Evolutionary conservation across 23 red algal species (phyloP).

Genomic region (Gracilaria vermiculophylla): DNA sequence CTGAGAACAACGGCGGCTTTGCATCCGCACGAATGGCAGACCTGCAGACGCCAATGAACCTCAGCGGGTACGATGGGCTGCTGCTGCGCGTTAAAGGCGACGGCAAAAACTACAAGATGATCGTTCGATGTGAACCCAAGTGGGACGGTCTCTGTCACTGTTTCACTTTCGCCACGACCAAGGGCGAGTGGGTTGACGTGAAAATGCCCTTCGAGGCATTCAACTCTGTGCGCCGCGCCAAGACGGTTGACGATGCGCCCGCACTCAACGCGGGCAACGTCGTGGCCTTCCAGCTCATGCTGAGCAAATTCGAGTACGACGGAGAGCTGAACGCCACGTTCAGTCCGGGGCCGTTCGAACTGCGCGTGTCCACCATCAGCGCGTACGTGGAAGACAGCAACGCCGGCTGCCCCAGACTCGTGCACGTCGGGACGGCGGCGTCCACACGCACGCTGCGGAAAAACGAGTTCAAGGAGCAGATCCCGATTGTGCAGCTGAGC

Average conservation of each 20-base stretch:
- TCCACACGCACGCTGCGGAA: constrained; percentile 77
- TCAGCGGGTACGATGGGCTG: constrained; percentile 73
- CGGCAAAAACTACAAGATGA: constrained; percentile 98
- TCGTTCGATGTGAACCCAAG: constrained; percentile 86
- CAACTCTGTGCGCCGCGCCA: constrained; percentile 78
- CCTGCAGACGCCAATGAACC: constrained; percentile 62
- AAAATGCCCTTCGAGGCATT: constrained; percentile 81
- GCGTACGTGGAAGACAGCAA: constrained; percentile 2
- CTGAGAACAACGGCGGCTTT: constrained; percentile 94
- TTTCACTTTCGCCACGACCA: constrained; percentile 77
- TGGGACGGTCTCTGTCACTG: constrained; percentile 89
- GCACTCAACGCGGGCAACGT: constrained; percentile 49
- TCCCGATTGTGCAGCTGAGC: constrained; percentile 80
- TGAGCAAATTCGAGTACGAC: constrained; percentile 99
- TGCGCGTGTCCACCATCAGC: constrained; percentile 45
- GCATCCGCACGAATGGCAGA: constrained; percentile 71
- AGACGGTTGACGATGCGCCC: constrained; percentile 60
- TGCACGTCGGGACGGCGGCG: constrained; percentile 73
- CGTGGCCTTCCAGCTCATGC: constrained; percentile 89
- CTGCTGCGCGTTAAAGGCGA: constrained; percentile 83
- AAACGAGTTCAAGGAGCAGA: constrained; percentile 60
- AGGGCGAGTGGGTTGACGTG: constrained; percentile 66
- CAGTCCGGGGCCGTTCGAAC: constrained; percentile 60
- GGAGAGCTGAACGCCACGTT: constrained; percentile 88
- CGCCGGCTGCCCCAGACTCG: constrained; percentile 30